Evolutionary conservation across 2,329 filamentous ascomycete genomes (phyloP).

Genomic region (Grosmannia clavigera): DNA sequence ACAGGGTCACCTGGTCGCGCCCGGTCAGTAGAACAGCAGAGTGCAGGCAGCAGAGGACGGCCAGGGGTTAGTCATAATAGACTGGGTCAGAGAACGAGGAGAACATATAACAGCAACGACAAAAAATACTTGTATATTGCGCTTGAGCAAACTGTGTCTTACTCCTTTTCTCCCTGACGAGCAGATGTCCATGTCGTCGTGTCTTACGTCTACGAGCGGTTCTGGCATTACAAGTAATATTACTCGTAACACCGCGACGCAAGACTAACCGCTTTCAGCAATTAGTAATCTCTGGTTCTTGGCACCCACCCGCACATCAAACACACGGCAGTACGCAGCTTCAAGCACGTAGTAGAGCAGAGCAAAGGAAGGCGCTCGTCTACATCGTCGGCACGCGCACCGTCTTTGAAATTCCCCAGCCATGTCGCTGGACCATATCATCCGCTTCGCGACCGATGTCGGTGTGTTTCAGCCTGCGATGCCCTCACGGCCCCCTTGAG

Average conservation of each 20-base stretch:
- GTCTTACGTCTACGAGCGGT: no score
- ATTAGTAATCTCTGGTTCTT: not conserved
- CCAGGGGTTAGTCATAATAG: not conserved
- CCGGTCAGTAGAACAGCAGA: slow-evolving; percentile 36
- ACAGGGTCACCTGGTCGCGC: slow-evolving; percentile 75
- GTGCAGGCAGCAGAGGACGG: not conserved
- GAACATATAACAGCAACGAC: not conserved
- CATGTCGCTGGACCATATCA: slow-evolving; percentile 21
- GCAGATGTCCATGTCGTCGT: no score
- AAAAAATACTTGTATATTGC: not conserved
- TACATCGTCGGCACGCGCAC: not conserved
- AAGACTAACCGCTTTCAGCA: not conserved
- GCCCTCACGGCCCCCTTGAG: not conserved
- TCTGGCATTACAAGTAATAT: no score
- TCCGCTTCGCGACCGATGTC: slow-evolving; percentile 34
- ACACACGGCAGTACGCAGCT: not conserved
- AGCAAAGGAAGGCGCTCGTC: not conserved
- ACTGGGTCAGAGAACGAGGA: not conserved
- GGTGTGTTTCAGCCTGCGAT: slow-evolving; percentile 20
- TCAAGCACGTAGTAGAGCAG: not conserved
- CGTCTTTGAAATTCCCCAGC: not conserved
- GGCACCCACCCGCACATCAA: not conserved
- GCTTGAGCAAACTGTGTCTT: not conserved
- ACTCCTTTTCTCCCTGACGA: not conserved
- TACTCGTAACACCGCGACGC: not conserved